Percentiles rank a stretch among this genome's conserved stretches.
phyloP scores from a whole-genome alignment of 192 early-diverging fungal species.

The Coemansia sp. region DNA sequence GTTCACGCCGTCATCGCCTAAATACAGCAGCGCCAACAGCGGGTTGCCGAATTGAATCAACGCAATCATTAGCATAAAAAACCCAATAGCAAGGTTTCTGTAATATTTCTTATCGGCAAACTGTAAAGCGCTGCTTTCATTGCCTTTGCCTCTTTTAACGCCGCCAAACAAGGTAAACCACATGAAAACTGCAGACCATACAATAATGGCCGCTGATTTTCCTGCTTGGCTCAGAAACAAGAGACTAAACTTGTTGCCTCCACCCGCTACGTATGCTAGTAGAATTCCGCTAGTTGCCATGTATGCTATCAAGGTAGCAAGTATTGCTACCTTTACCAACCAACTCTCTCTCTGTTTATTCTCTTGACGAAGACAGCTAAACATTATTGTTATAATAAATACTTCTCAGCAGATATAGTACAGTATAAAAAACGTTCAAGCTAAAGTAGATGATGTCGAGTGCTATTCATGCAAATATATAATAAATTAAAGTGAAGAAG shows the following conservation, averaged over 20 bases:
- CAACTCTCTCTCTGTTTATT: too few relatives aligned
- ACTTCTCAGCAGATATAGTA: not conserved
- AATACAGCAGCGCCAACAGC: not conserved
- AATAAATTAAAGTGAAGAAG: not conserved
- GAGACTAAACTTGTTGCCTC: not conserved
- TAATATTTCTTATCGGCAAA: not conserved
- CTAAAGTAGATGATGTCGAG: too few relatives aligned
- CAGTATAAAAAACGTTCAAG: not conserved
- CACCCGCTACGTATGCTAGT: too few relatives aligned
- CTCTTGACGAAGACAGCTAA: too few relatives aligned
- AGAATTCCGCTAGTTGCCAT: too few relatives aligned
- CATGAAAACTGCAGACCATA: not conserved
- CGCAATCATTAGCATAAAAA: not conserved
- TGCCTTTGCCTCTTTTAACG: not conserved
- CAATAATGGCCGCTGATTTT: not conserved
- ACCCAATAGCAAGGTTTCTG: not conserved
- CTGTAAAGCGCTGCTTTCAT: not conserved
- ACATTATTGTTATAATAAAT: too few relatives aligned
- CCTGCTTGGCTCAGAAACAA: not conserved
- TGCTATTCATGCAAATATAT: not conserved
- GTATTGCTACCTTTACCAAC: too few relatives aligned
- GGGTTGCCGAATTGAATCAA: constrained; percentile 3
- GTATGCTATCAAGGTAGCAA: too few relatives aligned
- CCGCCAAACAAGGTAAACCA: not conserved
- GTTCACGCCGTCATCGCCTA: not conserved